Conservation (phyloP, 2,329 filamentous ascomycete genomes). For the Aspergillus puulaauensis region DNA sequence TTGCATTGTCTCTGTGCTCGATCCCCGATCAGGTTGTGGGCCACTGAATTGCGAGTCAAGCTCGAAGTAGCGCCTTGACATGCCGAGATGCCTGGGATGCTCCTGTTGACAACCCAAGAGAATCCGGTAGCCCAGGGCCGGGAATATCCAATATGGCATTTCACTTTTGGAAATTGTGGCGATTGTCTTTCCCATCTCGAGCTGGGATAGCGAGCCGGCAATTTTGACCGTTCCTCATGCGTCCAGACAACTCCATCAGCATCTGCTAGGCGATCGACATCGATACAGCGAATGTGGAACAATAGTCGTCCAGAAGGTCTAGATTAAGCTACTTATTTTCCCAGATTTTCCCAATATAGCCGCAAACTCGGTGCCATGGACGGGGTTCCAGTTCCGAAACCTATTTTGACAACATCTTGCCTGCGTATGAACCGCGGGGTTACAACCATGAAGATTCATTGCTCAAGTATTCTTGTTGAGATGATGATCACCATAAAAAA, state of each 20-base stretch:
- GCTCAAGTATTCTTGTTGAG: not conserved
- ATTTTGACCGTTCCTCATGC: not conserved
- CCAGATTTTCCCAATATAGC: conserved; percentile 7
- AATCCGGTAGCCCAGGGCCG: not conserved
- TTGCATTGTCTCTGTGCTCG: not conserved
- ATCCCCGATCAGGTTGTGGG: not conserved
- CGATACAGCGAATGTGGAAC: conserved; percentile 1
- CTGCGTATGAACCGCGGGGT: not conserved
- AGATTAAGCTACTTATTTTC: conserved; percentile 9
- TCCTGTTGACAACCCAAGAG: not conserved
- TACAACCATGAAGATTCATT: not conserved
- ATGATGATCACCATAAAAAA: not conserved
- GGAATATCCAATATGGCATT: not conserved
- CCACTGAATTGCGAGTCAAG: not conserved
- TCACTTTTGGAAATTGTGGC: not conserved
- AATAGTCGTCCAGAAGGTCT: conserved; percentile 4
- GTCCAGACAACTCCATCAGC: not conserved
- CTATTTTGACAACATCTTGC: not conserved
- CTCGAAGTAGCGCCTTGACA: not conserved
- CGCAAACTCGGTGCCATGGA: not conserved
- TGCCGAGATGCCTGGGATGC: not conserved
- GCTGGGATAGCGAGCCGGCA: not conserved
- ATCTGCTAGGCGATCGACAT: conserved; percentile 3
- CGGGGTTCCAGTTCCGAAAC: not conserved
- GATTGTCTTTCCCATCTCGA: not conserved